Percentiles rank a stretch among this genome's conserved stretches.
These are phyloP conservation scores for Colletotrichum aenigma DNA, from an alignment of 2,329 filamentous ascomycete species.

Conservation along the genomic window DNA sequence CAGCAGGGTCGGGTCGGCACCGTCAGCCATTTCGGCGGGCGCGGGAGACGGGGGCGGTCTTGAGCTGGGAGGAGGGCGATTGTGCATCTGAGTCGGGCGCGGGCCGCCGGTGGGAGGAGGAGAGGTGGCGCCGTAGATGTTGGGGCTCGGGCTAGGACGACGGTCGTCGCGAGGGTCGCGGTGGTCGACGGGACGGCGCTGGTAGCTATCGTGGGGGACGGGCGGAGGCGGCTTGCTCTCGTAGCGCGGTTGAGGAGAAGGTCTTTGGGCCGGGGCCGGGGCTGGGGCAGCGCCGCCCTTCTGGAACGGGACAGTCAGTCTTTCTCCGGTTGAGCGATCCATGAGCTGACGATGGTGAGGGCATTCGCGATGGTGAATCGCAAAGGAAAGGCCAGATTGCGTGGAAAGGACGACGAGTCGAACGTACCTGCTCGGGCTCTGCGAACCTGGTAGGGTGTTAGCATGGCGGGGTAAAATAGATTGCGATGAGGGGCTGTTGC, in stretches of 20 bases:
- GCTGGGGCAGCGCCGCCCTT: slow-evolving; percentile 23
- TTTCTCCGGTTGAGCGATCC: slow-evolving; percentile 10
- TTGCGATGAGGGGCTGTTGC: slow-evolving; percentile 10
- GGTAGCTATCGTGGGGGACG: slow-evolving; percentile 35
- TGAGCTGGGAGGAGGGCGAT: slow-evolving; percentile 59
- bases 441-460: slow-evolving; percentile 61
- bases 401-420: neutral
- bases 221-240: slow-evolving; percentile 53
- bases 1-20: slow-evolving; percentile 75
- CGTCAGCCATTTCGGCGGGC: slow-evolving; percentile 45
- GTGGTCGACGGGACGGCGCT: slow-evolving; percentile 17
- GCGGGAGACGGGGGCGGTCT: slow-evolving; percentile 71
- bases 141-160: slow-evolving; percentile 23
- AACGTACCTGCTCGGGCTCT: slow-evolving; percentile 71
- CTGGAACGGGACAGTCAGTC: slow-evolving; percentile 16
- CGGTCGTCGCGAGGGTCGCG: slow-evolving; percentile 23
- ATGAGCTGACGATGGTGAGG: slow-evolving; percentile 15
- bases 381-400: slow-evolving; percentile 3
- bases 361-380: neutral
- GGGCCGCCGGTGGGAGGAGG: slow-evolving; percentile 52
- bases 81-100: slow-evolving; percentile 44
- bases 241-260: slow-evolving; percentile 41
- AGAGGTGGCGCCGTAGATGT: slow-evolving; percentile 52
- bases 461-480: slow-evolving; percentile 21
- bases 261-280: slow-evolving; percentile 15